Base-by-base conservation (phyloP, 805 yeast species). In the Cyberlindnera euphorbiiphila region DNA sequence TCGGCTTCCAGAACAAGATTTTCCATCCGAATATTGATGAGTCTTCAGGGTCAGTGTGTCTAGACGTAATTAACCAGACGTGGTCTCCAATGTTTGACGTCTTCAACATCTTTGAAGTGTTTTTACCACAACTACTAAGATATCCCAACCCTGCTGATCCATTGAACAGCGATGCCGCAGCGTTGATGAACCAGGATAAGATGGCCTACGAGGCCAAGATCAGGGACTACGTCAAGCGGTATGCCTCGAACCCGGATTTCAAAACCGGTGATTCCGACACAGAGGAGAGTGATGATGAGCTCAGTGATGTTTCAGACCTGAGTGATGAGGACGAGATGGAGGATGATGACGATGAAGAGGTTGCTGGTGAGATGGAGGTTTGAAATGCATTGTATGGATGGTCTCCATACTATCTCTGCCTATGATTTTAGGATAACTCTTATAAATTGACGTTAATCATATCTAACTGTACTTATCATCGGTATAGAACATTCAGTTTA, bases 61-160 rank as follows among this genome's bases (percentile, higher is more conserved):
- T 91, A 34, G 98, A 91, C 59, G 98, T 93, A 13, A 89, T 91
- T 46, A 91, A 91, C 59, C 96, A 91, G 57, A 87, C 98, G 1
- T 91, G 98, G 98, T 85, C 95, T 28, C 98, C 98, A 2, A 85
- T 91, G 87, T 91, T 88, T 67, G 97, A 93, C 38, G 72, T 93
- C 47, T 68, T 81, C 47, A 93, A 93, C 58, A 85, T 91, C 18
- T 86, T 93, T 58, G 98, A 91, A 54, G 81, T 86, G 57, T 93
- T 91, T 65, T 65, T 91, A 42, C 98, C 98, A 6, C 98, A 94
- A 52, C 65, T 91, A 41, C 67, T 91, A 45, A 75, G 89, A 38
- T 93, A 91, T 55, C 97, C 98, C 14, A 91, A 91, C 55, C 91
- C 98, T 2, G 69, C 91, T 11, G 98, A 91, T 59, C 98, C 98